Conservation (phyloP, 495 filamentous ascomycete species). For the Penicillium dipodomyicola region DNA sequence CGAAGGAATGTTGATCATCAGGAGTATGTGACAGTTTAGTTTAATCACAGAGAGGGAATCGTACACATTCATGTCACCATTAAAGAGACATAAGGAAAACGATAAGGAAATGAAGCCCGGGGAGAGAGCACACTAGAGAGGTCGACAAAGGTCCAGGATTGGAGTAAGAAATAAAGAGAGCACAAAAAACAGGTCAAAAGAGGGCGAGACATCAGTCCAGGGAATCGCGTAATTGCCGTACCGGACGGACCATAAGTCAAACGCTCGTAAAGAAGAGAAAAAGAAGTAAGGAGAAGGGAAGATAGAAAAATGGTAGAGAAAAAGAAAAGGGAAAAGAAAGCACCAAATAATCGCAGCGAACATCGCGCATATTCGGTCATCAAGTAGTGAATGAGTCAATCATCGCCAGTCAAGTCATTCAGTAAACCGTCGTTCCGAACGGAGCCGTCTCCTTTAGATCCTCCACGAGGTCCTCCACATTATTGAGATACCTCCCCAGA, state of each 20-base stretch:
- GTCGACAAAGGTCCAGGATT: constrained; percentile 23
- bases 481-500: constrained; percentile 77
- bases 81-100: constrained; percentile 24
- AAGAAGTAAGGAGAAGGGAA: constrained; percentile 14
- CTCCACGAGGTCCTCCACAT: constrained; percentile 87
- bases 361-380: constrained; percentile 21
- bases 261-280: constrained; percentile 25
- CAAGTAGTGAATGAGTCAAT: constrained; percentile 10
- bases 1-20: constrained; percentile 1
- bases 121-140: constrained; percentile 11
- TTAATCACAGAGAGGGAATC: constrained; percentile 26
- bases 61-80: constrained; percentile 32
- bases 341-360: constrained; percentile 16
- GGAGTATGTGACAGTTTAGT: constrained; percentile 13
- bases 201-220: constrained; percentile 12
- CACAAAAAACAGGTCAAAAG: constrained; percentile 20
- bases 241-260: constrained; percentile 24
- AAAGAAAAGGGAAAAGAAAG: constrained; percentile 13
- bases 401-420: constrained; percentile 20
- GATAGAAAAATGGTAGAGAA: constrained; percentile 14
- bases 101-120: constrained; percentile 6
- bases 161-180: constrained; percentile 14
- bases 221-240: constrained; percentile 23
- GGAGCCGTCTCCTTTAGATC: constrained; percentile 77
- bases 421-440: constrained; percentile 48